A percentile compares a stretch with the other conserved stretches of the same genome.
Evolutionary conservation across 371 early-diverging fungal genomes (phyloP).

Genomic region (Mucor velutinosus): DNA sequence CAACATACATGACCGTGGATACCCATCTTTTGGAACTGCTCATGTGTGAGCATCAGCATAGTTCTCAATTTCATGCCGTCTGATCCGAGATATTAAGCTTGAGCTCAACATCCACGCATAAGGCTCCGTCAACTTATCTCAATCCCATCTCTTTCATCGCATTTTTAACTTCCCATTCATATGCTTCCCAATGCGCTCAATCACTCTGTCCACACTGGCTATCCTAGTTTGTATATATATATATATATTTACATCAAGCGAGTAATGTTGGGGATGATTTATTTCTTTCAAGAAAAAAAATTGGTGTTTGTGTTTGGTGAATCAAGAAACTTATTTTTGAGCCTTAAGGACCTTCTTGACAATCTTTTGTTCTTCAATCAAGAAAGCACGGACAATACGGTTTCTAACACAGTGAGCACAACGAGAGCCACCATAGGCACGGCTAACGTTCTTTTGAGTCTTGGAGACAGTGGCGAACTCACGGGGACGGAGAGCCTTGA

Average conservation of each 20-base stretch:
- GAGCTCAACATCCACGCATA: too few relatives aligned
- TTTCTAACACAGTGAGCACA: conserved; percentile 93
- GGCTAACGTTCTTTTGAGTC: conserved; percentile 91
- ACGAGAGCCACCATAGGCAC: conserved; percentile 97
- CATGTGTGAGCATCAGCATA: too few relatives aligned
- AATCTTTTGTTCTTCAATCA: conserved; percentile 99
- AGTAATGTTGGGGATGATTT: conserved; percentile 1
- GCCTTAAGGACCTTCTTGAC: conserved; percentile 97
- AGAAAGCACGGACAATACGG: conserved; percentile 97
- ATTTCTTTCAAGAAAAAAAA: neutral
- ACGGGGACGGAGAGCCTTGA: conserved; percentile 92
- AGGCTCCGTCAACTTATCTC: too few relatives aligned
- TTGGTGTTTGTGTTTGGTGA: neutral
- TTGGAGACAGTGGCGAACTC: conserved; percentile 89
- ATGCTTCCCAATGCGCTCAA: too few relatives aligned
- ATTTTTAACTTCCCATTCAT: too few relatives aligned
- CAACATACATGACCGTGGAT: too few relatives aligned
- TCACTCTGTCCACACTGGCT: too few relatives aligned
- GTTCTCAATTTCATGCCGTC: too few relatives aligned
- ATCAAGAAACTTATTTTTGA: conserved; percentile 43
- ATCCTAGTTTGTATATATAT: too few relatives aligned
- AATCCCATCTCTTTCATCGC: too few relatives aligned
- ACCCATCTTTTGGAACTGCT: too few relatives aligned
- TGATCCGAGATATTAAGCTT: too few relatives aligned
- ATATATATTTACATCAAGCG: neutral